A percentile compares a stretch with the other conserved stretches of the same genome.
phyloP scores from a whole-genome alignment of 1,139 yeast species.

The Candida albicans region DNA sequence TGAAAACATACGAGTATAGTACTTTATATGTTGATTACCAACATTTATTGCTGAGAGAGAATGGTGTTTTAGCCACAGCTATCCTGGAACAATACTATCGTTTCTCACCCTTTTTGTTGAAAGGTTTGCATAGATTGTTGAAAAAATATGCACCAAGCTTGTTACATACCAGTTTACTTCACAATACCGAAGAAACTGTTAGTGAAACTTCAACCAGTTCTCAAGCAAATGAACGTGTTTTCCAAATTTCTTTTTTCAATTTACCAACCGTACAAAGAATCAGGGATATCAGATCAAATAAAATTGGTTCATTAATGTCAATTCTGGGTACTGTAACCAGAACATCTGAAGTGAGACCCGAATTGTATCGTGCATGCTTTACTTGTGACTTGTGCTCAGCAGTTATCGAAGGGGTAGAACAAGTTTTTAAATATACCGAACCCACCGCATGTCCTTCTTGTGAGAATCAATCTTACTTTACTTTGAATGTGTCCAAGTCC shows the following conservation, averaged over 20 bases:
- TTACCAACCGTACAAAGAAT: conserved; percentile 81
- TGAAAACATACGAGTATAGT: conserved; percentile 72
- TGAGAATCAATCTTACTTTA: conserved; percentile 84
- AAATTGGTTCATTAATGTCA: conserved; percentile 80
- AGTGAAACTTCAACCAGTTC: conserved; percentile 23
- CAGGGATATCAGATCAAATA: conserved; percentile 86
- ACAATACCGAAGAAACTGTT: conserved; percentile 19
- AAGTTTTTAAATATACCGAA: conserved; percentile 89
- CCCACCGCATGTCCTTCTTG: conserved; percentile 94
- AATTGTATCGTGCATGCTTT: conserved; percentile 81
- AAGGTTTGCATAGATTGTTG: conserved; percentile 72
- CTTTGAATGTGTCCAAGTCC: conserved; percentile 78
- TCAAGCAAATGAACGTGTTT: conserved; percentile 64
- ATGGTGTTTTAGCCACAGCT: conserved; percentile 89
- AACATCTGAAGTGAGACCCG: conserved; percentile 97
- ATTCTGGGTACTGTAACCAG: conserved; percentile 96
- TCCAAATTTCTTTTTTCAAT: conserved; percentile 88
- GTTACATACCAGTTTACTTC: conserved; percentile 48
- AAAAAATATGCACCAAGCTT: conserved; percentile 76
- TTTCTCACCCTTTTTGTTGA: conserved; percentile 79
- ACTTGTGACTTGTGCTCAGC: conserved; percentile 90
- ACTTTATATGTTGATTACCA: conserved; percentile 85
- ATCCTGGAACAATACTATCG: conserved; percentile 89
- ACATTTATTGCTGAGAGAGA: conserved; percentile 73
- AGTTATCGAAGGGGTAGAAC: conserved; percentile 86